Evolutionary conservation across 2,329 filamentous ascomycete species (phyloP).

Genomic region (Fusarium haematococcum): DNA sequence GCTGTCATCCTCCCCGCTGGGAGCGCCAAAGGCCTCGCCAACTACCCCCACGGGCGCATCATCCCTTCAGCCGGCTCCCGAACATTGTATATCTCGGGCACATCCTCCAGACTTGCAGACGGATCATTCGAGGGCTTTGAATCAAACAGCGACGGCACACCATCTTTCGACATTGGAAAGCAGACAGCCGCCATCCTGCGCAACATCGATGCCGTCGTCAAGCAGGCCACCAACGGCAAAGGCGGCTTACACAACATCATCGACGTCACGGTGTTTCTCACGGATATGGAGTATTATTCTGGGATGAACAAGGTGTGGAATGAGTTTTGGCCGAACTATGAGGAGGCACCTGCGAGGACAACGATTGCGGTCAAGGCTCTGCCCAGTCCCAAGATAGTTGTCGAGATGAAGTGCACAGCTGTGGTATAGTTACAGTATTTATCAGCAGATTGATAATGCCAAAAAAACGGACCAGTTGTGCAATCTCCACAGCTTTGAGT

Average conservation of each 20-base stretch:
- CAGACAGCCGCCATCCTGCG: background rate
- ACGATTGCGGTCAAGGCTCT: background rate
- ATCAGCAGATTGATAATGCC: too few species aligned
- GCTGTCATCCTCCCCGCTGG: background rate
- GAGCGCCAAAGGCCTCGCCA: background rate
- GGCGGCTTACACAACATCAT: background rate
- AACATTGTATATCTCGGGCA: background rate
- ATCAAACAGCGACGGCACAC: background rate
- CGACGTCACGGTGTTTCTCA: background rate
- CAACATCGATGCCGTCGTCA: background rate
- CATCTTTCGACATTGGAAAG: background rate
- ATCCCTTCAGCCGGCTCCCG: background rate
- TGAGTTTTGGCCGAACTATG: background rate
- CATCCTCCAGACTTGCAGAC: background rate
- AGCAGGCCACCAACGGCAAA: background rate
- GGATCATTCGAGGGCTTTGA: background rate
- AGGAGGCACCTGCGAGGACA: background rate
- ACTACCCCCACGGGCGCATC: background rate
- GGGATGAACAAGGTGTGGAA: background rate
- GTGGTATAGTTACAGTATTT: background rate
- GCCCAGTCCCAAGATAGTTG: background rate
- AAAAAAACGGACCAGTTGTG: too few species aligned
- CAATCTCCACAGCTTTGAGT: background rate
- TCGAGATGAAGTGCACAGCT: background rate
- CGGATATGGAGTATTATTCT: background rate